Percentiles rank a stretch among this genome's conserved stretches.
These are phyloP conservation scores for Babesia divergens DNA, from an alignment of 169 alveolate species.

Conservation along the genomic window DNA sequence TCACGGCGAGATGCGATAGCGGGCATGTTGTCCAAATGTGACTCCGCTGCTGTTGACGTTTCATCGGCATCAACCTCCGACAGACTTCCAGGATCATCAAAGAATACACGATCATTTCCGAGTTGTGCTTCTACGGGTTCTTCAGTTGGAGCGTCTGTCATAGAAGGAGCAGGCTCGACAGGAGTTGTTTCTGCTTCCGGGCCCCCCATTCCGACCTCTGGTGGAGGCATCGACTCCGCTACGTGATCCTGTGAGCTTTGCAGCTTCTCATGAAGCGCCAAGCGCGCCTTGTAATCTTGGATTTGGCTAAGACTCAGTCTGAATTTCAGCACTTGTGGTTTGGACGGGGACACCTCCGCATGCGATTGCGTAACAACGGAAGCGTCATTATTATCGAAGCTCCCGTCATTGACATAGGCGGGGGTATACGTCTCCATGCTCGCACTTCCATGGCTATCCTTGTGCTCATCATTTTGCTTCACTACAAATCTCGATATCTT, in stretches of 20 bases:
- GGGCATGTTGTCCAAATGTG: slow-evolving; percentile 1
- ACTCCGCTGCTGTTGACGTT: neutral
- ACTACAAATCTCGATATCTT: neutral
- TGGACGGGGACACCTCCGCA: neutral
- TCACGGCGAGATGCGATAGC: slow-evolving; percentile 49
- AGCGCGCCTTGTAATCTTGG: slow-evolving; percentile 46
- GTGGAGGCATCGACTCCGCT: neutral
- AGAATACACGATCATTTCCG: neutral
- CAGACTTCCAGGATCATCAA: neutral
- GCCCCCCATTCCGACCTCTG: neutral
- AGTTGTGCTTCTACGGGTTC: neutral
- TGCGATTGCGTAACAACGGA: neutral
- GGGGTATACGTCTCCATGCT: neutral
- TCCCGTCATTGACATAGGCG: neutral
- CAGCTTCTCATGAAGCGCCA: neutral
- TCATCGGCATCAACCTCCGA: slow-evolving; percentile 3
- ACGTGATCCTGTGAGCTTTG: neutral
- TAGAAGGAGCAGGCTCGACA: neutral
- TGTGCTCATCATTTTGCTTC: slow-evolving; percentile 7
- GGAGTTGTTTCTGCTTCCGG: neutral
- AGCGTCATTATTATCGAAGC: neutral
- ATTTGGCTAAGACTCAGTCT: slow-evolving; percentile 44
- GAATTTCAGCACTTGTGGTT: neutral
- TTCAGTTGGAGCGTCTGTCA: neutral
- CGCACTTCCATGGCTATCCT: neutral